These are phyloP conservation scores for Naganishia albida DNA, from an alignment of 1,284 basidiomycete species.

Conservation along the genomic window DNA sequence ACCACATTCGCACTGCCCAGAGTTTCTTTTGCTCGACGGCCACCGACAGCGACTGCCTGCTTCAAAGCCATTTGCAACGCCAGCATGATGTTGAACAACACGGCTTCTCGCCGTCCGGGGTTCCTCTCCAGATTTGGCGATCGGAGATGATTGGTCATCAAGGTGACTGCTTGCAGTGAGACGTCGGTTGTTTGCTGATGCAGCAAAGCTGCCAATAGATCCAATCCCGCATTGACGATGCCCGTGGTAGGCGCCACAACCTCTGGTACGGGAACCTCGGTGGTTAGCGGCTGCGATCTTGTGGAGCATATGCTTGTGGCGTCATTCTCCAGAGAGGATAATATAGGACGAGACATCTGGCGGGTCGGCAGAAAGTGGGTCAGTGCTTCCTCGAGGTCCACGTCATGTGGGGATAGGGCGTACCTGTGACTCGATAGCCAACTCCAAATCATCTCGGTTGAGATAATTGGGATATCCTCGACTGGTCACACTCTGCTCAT, in stretches of 20 bases:
- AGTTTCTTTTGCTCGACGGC: constrained; percentile 65
- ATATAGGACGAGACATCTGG: constrained; percentile 61
- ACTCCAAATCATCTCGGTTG: constrained; percentile 77
- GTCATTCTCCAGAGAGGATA: constrained; percentile 85
- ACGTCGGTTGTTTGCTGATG: constrained; percentile 74
- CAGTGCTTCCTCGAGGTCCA: background rate
- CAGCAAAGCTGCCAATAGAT: constrained; percentile 78
- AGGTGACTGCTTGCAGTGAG: constrained; percentile 67
- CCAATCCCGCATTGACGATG: constrained; percentile 84
- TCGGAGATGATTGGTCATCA: constrained; percentile 63
- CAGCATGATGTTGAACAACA: constrained; percentile 78
- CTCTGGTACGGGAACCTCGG: constrained; percentile 60
- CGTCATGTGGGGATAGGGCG: constrained; percentile 38
- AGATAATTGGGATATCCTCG: constrained; percentile 60
- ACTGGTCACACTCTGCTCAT: constrained; percentile 37
- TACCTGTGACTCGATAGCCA: constrained; percentile 72
- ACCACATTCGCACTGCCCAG: constrained; percentile 72
- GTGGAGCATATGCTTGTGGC: constrained; percentile 59
- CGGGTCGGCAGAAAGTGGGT: background rate
- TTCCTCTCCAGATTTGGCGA: constrained; percentile 86
- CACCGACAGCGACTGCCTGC: constrained; percentile 58
- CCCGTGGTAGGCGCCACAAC: constrained; percentile 77
- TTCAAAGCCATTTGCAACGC: constrained; percentile 76
- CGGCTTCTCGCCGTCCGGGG: constrained; percentile 81
- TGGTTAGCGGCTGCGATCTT: constrained; percentile 54